phyloP scores from a whole-genome alignment of 495 filamentous ascomycete genomes.

The Daldinia bambusicola region DNA sequence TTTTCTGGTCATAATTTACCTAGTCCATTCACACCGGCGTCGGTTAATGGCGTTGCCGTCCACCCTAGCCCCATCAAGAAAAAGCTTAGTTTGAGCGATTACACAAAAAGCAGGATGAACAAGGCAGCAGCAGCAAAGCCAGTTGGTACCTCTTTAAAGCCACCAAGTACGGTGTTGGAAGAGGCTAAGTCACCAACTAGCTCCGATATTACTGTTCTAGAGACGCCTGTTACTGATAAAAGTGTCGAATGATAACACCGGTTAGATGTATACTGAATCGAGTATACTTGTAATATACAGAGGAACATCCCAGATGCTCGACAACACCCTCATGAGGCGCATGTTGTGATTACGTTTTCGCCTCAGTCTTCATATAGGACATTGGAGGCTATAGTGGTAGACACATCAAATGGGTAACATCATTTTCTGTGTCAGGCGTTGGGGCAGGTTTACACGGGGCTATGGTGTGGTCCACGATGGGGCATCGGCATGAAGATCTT shows the following conservation, averaged over 20 bases:
- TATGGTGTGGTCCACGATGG: conserved; percentile 19
- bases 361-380: background rate
- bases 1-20: conserved; percentile 52
- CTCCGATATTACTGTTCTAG: conserved; percentile 44
- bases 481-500: conserved; percentile 33
- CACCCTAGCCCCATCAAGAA: conserved; percentile 73
- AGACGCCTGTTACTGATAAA: conserved; percentile 51
- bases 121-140: conserved; percentile 55
- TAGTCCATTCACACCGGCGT: conserved; percentile 56
- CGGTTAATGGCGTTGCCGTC: conserved; percentile 56
- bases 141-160: conserved; percentile 47
- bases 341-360: conserved; percentile 10
- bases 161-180: conserved; percentile 50
- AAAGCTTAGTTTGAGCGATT: conserved; percentile 79
- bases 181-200: conserved; percentile 56
- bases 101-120: conserved; percentile 65
- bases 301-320: background rate
- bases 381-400: conserved; percentile 1
- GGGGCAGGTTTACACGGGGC: conserved; percentile 27
- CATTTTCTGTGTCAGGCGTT: conserved; percentile 36
- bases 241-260: conserved; percentile 28
- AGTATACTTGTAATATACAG: conserved; percentile 25
- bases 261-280: background rate
- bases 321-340: conserved; percentile 1
- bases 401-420: conserved; percentile 17